Percentiles rank a stretch among this genome's conserved stretches.
Evolutionary conservation across 2,329 filamentous ascomycete genomes (phyloP).

Genomic region (Septoria petroselini): DNA sequence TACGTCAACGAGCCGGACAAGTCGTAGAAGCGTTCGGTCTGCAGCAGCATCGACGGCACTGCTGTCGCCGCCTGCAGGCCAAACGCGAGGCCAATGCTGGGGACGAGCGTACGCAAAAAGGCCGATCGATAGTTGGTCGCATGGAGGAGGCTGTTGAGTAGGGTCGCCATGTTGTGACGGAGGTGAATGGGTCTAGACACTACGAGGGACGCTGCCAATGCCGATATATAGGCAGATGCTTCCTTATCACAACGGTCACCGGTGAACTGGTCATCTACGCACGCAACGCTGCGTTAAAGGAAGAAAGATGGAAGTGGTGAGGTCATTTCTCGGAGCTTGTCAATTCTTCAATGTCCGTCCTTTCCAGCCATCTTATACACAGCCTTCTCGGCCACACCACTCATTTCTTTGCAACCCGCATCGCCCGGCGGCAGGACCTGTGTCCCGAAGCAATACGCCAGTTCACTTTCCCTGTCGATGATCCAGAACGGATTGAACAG

Average conservation of each 20-base stretch:
- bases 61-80: slow-evolving; percentile 62
- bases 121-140: slow-evolving; percentile 61
- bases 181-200: too few species aligned
- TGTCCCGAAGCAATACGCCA: slow-evolving; percentile 45
- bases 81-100: slow-evolving; percentile 60
- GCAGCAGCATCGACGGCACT: slow-evolving; percentile 58
- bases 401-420: slow-evolving; percentile 36
- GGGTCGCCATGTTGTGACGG: slow-evolving; percentile 35
- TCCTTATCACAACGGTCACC: not conserved
- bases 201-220: too few species aligned
- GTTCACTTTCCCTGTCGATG: slow-evolving; percentile 41
- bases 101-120: slow-evolving; percentile 61
- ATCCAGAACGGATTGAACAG: slow-evolving; percentile 50
- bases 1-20: slow-evolving; percentile 65
- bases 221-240: not conserved
- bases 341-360: slow-evolving; percentile 6
- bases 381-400: slow-evolving; percentile 41
- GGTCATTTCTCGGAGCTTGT: slow-evolving; percentile 14
- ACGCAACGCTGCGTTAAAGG: slow-evolving; percentile 3
- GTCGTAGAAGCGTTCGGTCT: slow-evolving; percentile 67
- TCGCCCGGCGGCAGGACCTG: slow-evolving; percentile 48
- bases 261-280: too few species aligned
- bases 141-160: slow-evolving; percentile 53
- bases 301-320: slow-evolving; percentile 10
- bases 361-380: slow-evolving; percentile 44